These are phyloP conservation scores for Schizochytrium sp. DNA, from an alignment of 108 stramenopile species.

Conservation along the genomic window DNA sequence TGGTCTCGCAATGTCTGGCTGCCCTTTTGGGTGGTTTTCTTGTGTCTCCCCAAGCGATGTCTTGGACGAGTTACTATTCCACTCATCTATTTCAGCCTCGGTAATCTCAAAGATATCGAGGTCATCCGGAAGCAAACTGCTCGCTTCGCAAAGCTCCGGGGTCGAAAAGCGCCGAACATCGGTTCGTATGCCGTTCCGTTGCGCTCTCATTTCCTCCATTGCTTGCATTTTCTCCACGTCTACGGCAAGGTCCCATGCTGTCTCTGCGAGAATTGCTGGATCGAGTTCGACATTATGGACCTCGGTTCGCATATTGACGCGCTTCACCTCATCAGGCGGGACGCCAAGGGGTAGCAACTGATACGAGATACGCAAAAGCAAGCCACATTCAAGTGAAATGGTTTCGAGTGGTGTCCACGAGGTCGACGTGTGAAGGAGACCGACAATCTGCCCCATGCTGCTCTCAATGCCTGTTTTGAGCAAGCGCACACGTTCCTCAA, in stretches of 20 bases:
- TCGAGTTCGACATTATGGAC: not conserved
- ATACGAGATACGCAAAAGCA: not conserved
- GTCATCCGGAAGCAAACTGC: not conserved
- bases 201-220: not conserved
- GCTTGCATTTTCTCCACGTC: not conserved
- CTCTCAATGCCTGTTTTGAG: not conserved
- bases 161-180: not conserved
- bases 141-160: not conserved
- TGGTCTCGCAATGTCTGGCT: too few species aligned
- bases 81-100: not conserved
- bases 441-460: not conserved
- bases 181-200: not conserved
- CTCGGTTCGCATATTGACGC: not conserved
- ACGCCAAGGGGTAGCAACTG: not conserved
- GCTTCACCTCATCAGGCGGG: not conserved
- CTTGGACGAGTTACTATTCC: too few species aligned
- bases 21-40: too few species aligned
- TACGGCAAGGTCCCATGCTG: not conserved
- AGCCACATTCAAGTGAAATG: not conserved
- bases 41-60: too few species aligned
- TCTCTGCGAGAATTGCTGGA: not conserved
- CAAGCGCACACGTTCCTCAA: not conserved
- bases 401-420: not conserved
- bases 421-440: not conserved
- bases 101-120: not conserved